Evolutionary conservation across 805 yeast genomes (phyloP).

Genomic region (Priceomyces carsonii): DNA sequence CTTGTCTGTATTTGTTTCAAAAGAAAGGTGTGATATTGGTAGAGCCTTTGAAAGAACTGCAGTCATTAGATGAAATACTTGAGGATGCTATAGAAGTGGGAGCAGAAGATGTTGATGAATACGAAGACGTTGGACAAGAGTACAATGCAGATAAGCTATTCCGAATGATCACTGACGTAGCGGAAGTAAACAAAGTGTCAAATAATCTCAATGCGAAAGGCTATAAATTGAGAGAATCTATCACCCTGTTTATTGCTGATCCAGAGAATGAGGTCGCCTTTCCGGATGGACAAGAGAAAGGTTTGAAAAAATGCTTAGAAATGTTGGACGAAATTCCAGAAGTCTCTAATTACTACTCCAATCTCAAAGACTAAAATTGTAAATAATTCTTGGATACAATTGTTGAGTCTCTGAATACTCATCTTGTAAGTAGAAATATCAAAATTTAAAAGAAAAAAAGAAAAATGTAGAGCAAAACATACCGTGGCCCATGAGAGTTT

Average conservation of each 20-base stretch:
- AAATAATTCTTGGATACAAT: slow-evolving; percentile 2
- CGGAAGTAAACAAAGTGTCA: slow-evolving; percentile 62
- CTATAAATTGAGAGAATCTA: slow-evolving; percentile 68
- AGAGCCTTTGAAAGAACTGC: slow-evolving; percentile 30
- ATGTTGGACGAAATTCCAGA: slow-evolving; percentile 80
- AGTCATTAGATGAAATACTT: slow-evolving; percentile 62
- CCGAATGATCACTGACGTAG: slow-evolving; percentile 62
- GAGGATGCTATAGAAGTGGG: slow-evolving; percentile 78
- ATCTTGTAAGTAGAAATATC: no score
- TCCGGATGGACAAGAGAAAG: slow-evolving; percentile 50
- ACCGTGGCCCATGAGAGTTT: no score
- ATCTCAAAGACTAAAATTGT: slow-evolving; percentile 41
- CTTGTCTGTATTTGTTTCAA: slow-evolving; percentile 76
- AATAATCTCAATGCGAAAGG: slow-evolving; percentile 51
- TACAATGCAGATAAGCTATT: slow-evolving; percentile 33
- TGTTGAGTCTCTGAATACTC: no score
- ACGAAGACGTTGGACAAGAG: slow-evolving; percentile 42
- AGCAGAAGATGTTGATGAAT: slow-evolving; percentile 73
- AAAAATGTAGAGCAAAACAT: no score
- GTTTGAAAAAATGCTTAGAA: slow-evolving; percentile 56
- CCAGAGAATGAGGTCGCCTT: slow-evolving; percentile 59
- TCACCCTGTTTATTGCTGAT: slow-evolving; percentile 66
- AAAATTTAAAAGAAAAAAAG: no score
- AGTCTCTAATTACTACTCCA: slow-evolving; percentile 76
- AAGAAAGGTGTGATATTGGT: slow-evolving; percentile 72